Percentiles rank a stretch among this genome's conserved stretches.
Conservation (phyloP, 2,329 filamentous ascomycete genomes). For the Harringtonia lauricola region DNA sequence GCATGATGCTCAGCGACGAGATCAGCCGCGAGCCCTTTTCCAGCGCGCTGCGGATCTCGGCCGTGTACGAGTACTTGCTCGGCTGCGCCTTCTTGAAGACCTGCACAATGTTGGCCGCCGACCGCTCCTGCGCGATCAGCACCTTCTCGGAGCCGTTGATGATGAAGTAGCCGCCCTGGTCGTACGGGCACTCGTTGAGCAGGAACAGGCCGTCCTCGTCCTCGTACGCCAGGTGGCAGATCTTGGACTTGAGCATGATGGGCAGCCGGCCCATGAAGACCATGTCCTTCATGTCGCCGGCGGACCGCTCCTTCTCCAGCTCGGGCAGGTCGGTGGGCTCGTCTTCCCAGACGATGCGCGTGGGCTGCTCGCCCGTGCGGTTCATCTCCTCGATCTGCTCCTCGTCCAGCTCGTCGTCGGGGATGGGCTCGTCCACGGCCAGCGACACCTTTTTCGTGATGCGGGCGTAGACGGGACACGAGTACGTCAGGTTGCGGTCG, state of each 20-base stretch:
- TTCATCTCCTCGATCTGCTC: constrained; percentile 46
- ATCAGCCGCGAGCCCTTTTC: constrained; percentile 94
- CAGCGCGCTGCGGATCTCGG: constrained; percentile 90
- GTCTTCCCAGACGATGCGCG: constrained; percentile 48
- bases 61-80: constrained; percentile 86
- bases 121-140: constrained; percentile 92
- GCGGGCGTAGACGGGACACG: constrained; percentile 79
- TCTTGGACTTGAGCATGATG: constrained; percentile 96
- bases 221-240: constrained; percentile 78
- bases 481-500: constrained; percentile 90
- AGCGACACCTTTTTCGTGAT: constrained; percentile 78
- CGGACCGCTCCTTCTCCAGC: constrained; percentile 36
- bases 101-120: constrained; percentile 96
- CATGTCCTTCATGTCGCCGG: constrained; percentile 53
- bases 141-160: constrained; percentile 99
- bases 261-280: constrained; percentile 94
- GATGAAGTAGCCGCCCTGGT: constrained; percentile 97
- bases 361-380: constrained; percentile 45
- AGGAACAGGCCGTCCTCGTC: constrained; percentile 78
- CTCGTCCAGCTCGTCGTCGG: constrained; percentile 56
- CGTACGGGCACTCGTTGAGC: constrained; percentile 94
- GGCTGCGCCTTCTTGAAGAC: constrained; percentile 96
- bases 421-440: constrained; percentile 64
- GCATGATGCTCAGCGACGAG: constrained; percentile 82
- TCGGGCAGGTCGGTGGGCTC: constrained; percentile 43